Percentiles rank a stretch among this genome's conserved stretches.
Evolutionary conservation across 2,329 filamentous ascomycete genomes (phyloP).

Genomic region (Hirsutella rhossiliensis): DNA sequence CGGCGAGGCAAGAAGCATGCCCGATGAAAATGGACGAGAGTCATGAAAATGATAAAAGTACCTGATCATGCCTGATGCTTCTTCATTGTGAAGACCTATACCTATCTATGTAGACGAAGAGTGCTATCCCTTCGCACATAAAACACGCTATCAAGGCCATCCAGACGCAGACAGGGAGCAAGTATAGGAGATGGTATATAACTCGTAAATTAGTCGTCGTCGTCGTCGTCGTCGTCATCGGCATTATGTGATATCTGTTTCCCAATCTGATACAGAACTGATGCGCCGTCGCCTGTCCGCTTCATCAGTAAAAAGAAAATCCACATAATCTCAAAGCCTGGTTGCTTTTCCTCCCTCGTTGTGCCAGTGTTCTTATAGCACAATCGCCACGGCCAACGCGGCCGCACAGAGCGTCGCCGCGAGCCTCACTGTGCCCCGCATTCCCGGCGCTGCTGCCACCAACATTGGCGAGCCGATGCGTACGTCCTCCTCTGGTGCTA

Average conservation of each 20-base stretch:
- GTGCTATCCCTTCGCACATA: neutral
- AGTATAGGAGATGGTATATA: neutral
- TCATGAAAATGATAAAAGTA: too few relatives aligned
- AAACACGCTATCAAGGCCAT: neutral
- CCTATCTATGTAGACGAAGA: neutral
- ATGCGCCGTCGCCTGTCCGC: too few relatives aligned
- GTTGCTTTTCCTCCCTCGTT: neutral
- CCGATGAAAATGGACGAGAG: too few relatives aligned
- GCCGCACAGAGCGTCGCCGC: neutral
- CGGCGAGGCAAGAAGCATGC: too few relatives aligned
- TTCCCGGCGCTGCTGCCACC: slow-evolving; percentile 1
- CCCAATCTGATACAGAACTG: too few relatives aligned
- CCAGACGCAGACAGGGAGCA: neutral
- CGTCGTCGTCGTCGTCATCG: neutral
- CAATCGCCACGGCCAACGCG: neutral
- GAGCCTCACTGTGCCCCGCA: neutral
- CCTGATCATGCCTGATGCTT: too few relatives aligned
- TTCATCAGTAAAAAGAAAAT: neutral
- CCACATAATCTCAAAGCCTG: neutral
- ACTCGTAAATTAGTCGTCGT: neutral
- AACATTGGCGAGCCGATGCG: slow-evolving; percentile 10
- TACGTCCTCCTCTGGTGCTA: too few relatives aligned
- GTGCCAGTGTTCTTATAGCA: slow-evolving; percentile 1
- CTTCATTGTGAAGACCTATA: neutral
- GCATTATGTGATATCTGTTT: too few relatives aligned